A percentile compares a stretch with the other conserved stretches of the same genome.
These are phyloP conservation scores for Aspergillus heteromorphus DNA, from an alignment of 495 filamentous ascomycete genomes.

Conservation along the genomic window DNA sequence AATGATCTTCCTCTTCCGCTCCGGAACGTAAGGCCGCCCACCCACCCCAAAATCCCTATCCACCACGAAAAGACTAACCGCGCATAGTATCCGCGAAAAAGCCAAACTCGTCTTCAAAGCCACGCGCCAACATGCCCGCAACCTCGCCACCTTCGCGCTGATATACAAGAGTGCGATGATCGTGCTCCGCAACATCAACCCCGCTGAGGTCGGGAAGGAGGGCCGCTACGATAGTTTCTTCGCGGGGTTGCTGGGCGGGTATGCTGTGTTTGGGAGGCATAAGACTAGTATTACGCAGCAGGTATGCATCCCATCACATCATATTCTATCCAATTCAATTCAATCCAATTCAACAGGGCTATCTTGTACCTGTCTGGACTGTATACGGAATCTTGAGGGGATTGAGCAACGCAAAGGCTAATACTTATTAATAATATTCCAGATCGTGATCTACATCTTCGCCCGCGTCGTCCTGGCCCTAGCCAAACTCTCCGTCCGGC, in stretches of 20 bases:
- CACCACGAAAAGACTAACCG: conserved; percentile 1
- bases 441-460: conserved; percentile 96
- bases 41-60: neutral
- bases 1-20: conserved; percentile 93
- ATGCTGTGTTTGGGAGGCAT: conserved; percentile 84
- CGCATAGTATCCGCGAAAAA: conserved; percentile 68
- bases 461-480: conserved; percentile 80
- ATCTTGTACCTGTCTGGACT: no score
- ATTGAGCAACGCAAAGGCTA: no score
- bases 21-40: conserved; percentile 61
- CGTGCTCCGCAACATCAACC: conserved; percentile 57
- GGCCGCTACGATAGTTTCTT: conserved; percentile 78
- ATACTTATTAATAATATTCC: neutral
- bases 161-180: conserved; percentile 83
- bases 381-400: no score
- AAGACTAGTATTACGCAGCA: conserved; percentile 86
- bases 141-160: conserved; percentile 83
- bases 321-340: no score
- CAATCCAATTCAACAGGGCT: no score
- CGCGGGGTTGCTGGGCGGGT: conserved; percentile 87
- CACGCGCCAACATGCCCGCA: conserved; percentile 84
- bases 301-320: conserved; percentile 32
- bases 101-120: conserved; percentile 70
- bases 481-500: conserved; percentile 75
- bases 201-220: conserved; percentile 54